phyloP scores from a whole-genome alignment of 441 rosid genomes.

The Omphalea diandra region DNA sequence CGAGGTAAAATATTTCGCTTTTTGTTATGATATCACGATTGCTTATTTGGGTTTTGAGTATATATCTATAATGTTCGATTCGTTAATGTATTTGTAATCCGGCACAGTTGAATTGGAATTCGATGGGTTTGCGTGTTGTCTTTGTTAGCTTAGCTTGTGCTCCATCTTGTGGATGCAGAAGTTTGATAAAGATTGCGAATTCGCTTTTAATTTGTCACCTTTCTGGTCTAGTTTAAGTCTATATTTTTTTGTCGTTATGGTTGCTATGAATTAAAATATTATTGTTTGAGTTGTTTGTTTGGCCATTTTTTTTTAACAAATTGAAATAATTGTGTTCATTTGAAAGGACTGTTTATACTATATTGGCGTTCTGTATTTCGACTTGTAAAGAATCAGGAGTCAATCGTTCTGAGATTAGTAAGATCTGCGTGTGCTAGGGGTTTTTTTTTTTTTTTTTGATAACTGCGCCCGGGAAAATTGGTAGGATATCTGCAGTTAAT shows the following conservation, averaged over 20 bases:
- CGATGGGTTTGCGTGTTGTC: neutral
- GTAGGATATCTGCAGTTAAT: neutral
- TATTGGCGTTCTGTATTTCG: no score
- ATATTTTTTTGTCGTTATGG: no score
- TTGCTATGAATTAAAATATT: no score
- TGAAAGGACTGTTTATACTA: no score
- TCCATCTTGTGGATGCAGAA: neutral
- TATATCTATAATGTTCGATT: neutral
- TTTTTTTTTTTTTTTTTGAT: no score
- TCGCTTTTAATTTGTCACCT: neutral
- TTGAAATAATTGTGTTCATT: no score
- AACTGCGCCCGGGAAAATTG: neutral
- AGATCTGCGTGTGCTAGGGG: neutral
- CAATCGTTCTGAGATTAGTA: neutral
- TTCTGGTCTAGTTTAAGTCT: no score
- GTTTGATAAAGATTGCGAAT: neutral
- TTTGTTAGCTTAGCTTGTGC: neutral
- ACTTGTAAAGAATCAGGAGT: neutral
- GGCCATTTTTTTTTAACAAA: no score
- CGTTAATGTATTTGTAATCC: neutral
- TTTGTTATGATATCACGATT: neutral
- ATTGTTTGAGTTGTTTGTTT: no score
- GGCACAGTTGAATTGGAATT: neutral
- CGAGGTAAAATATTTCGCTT: neutral
- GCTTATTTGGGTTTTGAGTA: neutral